Base-by-base conservation (phyloP, 2,329 filamentous ascomycete species). In the Colletotrichum lini region DNA sequence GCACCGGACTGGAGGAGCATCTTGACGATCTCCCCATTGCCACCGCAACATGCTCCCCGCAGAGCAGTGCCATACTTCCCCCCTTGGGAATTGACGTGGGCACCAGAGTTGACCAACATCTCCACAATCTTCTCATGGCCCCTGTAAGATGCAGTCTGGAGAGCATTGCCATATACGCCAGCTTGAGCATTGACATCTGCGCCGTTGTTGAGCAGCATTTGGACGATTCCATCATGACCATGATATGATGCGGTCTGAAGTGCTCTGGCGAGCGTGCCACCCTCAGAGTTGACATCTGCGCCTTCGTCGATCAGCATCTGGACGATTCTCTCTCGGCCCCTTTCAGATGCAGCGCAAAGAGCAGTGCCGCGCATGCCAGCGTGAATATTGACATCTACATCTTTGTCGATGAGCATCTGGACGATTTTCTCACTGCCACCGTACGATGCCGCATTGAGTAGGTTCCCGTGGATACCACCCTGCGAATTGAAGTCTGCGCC, bases 321-420 rank as follows among this genome's bases (percentile, higher is more conserved):
- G 13, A 54, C 44, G 49, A 69, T 12, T 7, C 10, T 53, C 21
- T 53, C 9, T 15, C 65, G 26, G 44, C 60, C 60, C 18, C 2
- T 56, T 1, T 12, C 60, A 26, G 67, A 70, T 38, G 74, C 72
- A 4, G 73, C 75, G 40, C 73, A 69, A 2, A 75, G 72, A 53
- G 72, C 70, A 4, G 67, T 73, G 52, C 70, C 72, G 47, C 62
- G 73, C 6, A 38, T 1, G 23, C 23, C 23, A 23, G 3, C 15
- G 69, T 66, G 5, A 63, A 5, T 23, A 23, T 23, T 23, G 23
- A 69, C 42, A 47, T 74, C 59, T 3, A 56, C 66, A 23, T 23
- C 3, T 23, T 23, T 23, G 23, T 23, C 23, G 23, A 23, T 23
- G 23, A 23, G 23, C 23, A 23, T 23, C 23, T 23, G 23, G 23